Percentiles rank a stretch among this genome's conserved stretches.
phyloP scores from a whole-genome alignment of 768 basidiomycete genomes.

The Russula lepida region DNA sequence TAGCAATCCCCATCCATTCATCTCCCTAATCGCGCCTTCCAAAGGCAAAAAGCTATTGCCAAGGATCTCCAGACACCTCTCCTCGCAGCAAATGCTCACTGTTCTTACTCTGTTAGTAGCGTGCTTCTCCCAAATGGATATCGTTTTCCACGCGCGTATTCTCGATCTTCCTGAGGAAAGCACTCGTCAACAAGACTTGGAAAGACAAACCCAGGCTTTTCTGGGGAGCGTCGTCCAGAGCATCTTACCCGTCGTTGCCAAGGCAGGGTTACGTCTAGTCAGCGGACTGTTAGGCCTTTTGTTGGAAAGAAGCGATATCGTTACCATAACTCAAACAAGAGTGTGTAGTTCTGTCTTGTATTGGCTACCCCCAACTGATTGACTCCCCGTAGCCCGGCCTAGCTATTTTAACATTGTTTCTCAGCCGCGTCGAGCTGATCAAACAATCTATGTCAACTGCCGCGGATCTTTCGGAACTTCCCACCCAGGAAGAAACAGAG shows the following conservation, averaged over 20 bases:
- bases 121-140: slow-evolving; percentile 90
- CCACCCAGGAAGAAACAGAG: slow-evolving; percentile 65
- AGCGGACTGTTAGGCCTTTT: slow-evolving; percentile 81
- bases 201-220: slow-evolving; percentile 87
- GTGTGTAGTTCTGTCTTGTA: slow-evolving; percentile 37
- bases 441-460: slow-evolving; percentile 56
- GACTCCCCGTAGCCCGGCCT: slow-evolving; percentile 67
- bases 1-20: slow-evolving; percentile 93
- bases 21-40: slow-evolving; percentile 76
- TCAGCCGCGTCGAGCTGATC: slow-evolving; percentile 89
- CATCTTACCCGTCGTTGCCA: slow-evolving; percentile 72
- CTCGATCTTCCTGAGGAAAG: slow-evolving; percentile 62
- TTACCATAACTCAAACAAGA: slow-evolving; percentile 66
- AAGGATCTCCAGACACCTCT: slow-evolving; percentile 78
- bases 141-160: slow-evolving; percentile 67
- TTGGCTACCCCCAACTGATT: slow-evolving; percentile 7
- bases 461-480: slow-evolving; percentile 47
- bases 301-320: slow-evolving; percentile 69
- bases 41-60: slow-evolving; percentile 94
- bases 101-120: slow-evolving; percentile 87
- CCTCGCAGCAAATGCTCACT: slow-evolving; percentile 71
- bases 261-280: slow-evolving; percentile 71
- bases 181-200: slow-evolving; percentile 56
- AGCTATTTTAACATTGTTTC: slow-evolving; percentile 80
- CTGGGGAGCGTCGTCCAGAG: slow-evolving; percentile 79